phyloP scores from a whole-genome alignment of 1,139 yeast species.

The Geotrichum reessii region DNA sequence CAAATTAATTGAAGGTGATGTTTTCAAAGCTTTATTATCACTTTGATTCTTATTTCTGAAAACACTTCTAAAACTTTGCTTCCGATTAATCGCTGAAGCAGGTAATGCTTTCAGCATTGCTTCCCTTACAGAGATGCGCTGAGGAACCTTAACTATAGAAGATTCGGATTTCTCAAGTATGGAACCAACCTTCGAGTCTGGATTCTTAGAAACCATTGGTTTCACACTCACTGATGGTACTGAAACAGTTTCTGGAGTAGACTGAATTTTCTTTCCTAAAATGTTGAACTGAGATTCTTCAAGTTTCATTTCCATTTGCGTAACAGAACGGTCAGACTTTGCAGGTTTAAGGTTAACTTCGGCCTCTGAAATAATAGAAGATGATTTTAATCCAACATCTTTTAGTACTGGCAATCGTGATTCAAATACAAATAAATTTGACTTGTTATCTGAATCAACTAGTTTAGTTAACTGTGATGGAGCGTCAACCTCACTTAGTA shows the following conservation, averaged over 20 bases:
- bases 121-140: background rate
- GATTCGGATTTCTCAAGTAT: background rate
- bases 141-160: background rate
- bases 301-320: no score
- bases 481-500: no score
- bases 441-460: no score
- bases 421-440: no score
- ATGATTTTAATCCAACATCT: no score
- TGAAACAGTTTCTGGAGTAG: background rate
- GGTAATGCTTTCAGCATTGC: background rate
- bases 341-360: no score
- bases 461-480: no score
- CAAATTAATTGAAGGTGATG: background rate
- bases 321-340: no score
- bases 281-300: background rate
- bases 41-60: background rate
- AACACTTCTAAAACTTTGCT: background rate
- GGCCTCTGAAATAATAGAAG: no score
- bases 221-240: background rate
- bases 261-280: background rate
- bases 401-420: no score
- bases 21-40: background rate
- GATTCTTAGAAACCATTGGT: background rate
- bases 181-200: background rate
- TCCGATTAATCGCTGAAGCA: background rate